phyloP scores from a whole-genome alignment of 2,329 filamentous ascomycete species.

The Cytospora piceicola region DNA sequence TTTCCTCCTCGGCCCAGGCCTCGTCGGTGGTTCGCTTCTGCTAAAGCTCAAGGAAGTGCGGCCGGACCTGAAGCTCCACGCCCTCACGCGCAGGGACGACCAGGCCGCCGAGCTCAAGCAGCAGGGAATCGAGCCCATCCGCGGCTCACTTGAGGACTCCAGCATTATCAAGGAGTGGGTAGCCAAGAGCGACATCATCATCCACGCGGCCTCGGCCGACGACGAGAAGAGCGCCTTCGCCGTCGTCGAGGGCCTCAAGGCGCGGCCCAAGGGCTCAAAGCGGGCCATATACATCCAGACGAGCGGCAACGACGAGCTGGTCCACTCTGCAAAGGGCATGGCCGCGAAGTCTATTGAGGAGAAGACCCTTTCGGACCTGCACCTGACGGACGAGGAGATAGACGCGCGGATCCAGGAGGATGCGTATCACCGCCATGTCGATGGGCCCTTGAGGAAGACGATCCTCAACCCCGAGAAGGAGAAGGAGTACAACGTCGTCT shows the following conservation, averaged over 20 bases:
- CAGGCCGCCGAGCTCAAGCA: slow-evolving; percentile 25
- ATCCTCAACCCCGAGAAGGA: slow-evolving; percentile 24
- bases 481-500: slow-evolving; percentile 28
- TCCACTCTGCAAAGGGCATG: slow-evolving; percentile 18
- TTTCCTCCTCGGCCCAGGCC: slow-evolving; percentile 27
- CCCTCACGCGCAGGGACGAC: slow-evolving; percentile 28
- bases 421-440: slow-evolving; percentile 29
- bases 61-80: slow-evolving; percentile 27
- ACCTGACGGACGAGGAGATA: slow-evolving; percentile 26
- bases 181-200: slow-evolving; percentile 27
- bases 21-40: slow-evolving; percentile 28
- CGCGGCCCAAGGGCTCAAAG: slow-evolving; percentile 16
- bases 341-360: slow-evolving; percentile 11
- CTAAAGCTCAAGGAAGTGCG: slow-evolving; percentile 24
- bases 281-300: slow-evolving; percentile 31
- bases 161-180: slow-evolving; percentile 27
- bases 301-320: slow-evolving; percentile 31
- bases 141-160: slow-evolving; percentile 22
- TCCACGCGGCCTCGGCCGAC: slow-evolving; percentile 29
- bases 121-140: slow-evolving; percentile 26
- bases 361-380: slow-evolving; percentile 27
- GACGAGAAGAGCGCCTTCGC: slow-evolving; percentile 24
- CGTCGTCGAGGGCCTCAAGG: slow-evolving; percentile 27
- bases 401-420: slow-evolving; percentile 25
- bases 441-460: slow-evolving; percentile 23